phyloP scores from a whole-genome alignment of 257 asterid genomes.

The Coffea eugenioides region DNA sequence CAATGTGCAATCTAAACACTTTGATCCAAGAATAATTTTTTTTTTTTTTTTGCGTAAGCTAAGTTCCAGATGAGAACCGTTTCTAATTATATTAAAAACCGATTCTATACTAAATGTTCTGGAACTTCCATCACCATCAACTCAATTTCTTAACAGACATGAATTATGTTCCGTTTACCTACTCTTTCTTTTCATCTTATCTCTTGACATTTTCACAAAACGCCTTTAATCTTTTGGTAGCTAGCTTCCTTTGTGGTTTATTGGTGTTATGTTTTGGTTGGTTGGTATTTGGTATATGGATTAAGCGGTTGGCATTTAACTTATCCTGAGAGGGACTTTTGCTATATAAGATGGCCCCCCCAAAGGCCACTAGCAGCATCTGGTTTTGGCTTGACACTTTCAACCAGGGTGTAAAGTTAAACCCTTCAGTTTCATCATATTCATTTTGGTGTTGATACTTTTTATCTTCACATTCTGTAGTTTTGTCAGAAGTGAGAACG shows the following conservation, averaged over 20 bases:
- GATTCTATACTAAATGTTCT: neutral
- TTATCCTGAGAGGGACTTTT: neutral
- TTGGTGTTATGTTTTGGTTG: slow-evolving; percentile 4
- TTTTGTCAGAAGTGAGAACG: slow-evolving; percentile 15
- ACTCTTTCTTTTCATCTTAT: slow-evolving; percentile 1
- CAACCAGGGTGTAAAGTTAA: slow-evolving; percentile 16
- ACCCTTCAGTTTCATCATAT: slow-evolving; percentile 9
- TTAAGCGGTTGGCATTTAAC: neutral
- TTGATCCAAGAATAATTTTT: no score
- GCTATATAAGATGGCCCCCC: slow-evolving; percentile 6
- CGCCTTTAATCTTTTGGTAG: neutral
- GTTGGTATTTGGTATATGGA: neutral
- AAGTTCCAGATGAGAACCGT: no score
- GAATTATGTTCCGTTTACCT: neutral
- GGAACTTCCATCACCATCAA: neutral
- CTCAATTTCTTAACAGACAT: neutral
- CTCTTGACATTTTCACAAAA: neutral
- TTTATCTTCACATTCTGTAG: slow-evolving; percentile 2
- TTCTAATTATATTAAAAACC: neutral
- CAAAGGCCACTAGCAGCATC: neutral
- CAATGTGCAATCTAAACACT: no score
- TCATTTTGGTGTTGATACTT: neutral
- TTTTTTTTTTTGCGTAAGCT: no score
- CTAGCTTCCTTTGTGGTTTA: neutral
- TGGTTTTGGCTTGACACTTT: slow-evolving; percentile 13